Base-by-base conservation (phyloP, 257 asterid species). In the Handroanthus guayacan region DNA sequence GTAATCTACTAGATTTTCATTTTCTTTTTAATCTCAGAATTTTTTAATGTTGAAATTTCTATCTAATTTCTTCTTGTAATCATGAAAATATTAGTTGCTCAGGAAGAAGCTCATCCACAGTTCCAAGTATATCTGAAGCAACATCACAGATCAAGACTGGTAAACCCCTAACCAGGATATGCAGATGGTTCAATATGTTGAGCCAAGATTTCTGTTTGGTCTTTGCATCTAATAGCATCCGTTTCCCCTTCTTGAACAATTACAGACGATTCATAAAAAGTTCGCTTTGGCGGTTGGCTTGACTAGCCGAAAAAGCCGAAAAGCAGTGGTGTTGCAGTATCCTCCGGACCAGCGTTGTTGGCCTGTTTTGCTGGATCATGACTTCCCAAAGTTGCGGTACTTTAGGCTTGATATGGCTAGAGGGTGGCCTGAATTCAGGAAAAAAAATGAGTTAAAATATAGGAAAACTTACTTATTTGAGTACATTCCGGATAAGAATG, bases 351-450 rank as follows among this genome's bases (percentile, higher is more conserved):
- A 52, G 45, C 50, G 37, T 3, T 39, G 68, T 66, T 65, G 63
- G 67, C 7, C 62, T 1, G 82, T 78, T 65, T n/a, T 20, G 50
- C 45, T 83, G 5, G 2, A 2, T 0, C 55, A 8, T 10, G 38
- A 9, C 5, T 39, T 39, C 55, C 1, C 17, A 1, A 6, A 11
- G 7, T 4, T 0, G 3, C 7, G 1, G 2, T 11, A 43, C 37
- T 36, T 9, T 34, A 64, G 52, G 66, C 1, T 74, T 11, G 79
- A 79, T 11, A 52, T 79, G 71, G 5, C 9, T 4, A 5, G 6
- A 2, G 86, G 86, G 1, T 79, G 84, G 87, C 1, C 37, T 0
- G 69, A 65, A 2, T 83, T 83, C 69, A 36, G 60, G 56, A 16
- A 9, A 25, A 57, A 48, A 10, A 79, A 71, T 34, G 64, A 37